A percentile compares a stretch with the other conserved stretches of the same genome.
Conservation (phyloP, 2,329 filamentous ascomycete genomes). For the Cytospora leucostoma region DNA sequence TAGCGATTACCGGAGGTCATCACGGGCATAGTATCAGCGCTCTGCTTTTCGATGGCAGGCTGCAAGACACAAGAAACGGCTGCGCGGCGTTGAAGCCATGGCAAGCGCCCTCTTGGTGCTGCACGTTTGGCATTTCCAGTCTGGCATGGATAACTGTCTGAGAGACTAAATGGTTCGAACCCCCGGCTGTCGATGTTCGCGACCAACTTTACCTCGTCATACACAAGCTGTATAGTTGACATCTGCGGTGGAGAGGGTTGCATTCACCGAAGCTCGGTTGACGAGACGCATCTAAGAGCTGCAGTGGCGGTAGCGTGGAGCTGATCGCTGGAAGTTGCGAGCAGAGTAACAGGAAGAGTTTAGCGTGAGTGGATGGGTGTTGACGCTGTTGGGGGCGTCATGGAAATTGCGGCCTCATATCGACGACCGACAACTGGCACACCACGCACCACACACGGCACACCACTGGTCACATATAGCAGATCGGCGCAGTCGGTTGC, state of each 20-base stretch:
- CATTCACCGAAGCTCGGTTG: constrained; percentile 7
- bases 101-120: not conserved
- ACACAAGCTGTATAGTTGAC: constrained; percentile 2
- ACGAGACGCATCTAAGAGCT: not conserved
- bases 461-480: not conserved
- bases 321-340: not conserved
- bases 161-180: not conserved
- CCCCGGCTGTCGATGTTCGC: not conserved
- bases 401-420: not conserved
- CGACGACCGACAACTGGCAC: not conserved
- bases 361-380: not conserved
- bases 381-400: not conserved
- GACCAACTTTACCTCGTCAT: not conserved
- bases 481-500: not conserved
- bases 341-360: not conserved
- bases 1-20: constrained; percentile 3
- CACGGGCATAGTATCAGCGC: not conserved
- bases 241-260: constrained; percentile 13
- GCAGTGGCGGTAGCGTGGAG: not conserved
- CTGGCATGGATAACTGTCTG: not conserved
- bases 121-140: not conserved
- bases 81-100: constrained; percentile 1
- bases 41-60: constrained; percentile 1
- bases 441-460: not conserved
- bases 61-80: not conserved